Evolutionary conservation across 345 rosid genomes (phyloP).

Genomic region (Sisymbrium irio): DNA sequence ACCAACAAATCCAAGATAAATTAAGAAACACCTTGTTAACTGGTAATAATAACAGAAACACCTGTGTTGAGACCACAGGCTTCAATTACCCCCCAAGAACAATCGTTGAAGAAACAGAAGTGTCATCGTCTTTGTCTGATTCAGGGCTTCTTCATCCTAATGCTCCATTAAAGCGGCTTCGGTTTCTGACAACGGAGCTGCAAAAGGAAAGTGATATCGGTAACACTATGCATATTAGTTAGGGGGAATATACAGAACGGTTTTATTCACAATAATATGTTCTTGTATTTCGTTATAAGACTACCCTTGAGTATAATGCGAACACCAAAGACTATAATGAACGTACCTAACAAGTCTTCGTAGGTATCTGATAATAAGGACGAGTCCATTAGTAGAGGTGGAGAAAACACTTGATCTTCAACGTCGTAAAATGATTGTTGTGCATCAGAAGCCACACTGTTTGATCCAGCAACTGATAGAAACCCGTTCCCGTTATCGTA

Average conservation of each 20-base stretch:
- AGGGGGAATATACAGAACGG: not conserved
- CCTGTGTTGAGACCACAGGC: not conserved
- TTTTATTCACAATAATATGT: not conserved
- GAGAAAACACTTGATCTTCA: conserved; percentile 87
- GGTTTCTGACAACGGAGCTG: conserved; percentile 86
- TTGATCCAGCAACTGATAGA: conserved; percentile 59
- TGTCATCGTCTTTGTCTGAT: conserved; percentile 1
- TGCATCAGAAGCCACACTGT: conserved; percentile 53
- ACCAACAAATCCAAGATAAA: conserved; percentile 29
- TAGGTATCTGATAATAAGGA: conserved; percentile 68
- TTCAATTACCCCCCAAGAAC: not conserved
- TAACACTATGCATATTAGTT: not conserved
- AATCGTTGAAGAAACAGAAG: conserved; percentile 15
- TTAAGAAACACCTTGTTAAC: conserved; percentile 13
- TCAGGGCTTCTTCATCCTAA: conserved; percentile 28
- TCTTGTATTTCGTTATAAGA: not conserved
- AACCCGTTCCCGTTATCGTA: conserved; percentile 71
- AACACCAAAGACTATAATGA: conserved; percentile 2
- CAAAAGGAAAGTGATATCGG: conserved; percentile 26
- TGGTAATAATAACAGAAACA: conserved; percentile 18
- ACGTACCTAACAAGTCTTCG: conserved; percentile 91
- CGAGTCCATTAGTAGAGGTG: conserved; percentile 83
- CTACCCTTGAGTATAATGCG: not conserved
- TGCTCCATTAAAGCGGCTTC: conserved; percentile 81
- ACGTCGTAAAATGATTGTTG: conserved; percentile 58